A percentile compares a stretch with the other conserved stretches of the same genome.
Conservation (phyloP, 2,329 filamentous ascomycete genomes). For the Berkeleyomyces rouxiae region DNA sequence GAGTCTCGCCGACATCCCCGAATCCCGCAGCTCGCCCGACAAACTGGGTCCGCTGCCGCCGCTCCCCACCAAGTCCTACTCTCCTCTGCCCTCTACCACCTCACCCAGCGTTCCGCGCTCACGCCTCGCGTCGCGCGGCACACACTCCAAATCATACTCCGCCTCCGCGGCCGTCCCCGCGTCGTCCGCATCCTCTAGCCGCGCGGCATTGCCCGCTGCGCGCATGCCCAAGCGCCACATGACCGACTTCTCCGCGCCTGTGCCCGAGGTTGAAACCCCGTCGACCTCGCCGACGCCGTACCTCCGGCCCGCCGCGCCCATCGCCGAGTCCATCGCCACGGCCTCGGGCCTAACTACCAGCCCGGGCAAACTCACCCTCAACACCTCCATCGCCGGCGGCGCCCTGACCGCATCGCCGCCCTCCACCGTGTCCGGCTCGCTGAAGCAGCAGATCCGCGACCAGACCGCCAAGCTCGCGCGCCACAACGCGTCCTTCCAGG, state of each 20-base stretch:
- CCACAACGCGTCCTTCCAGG: slow-evolving; percentile 5
- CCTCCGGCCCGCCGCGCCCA: not conserved
- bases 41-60: slow-evolving; percentile 4
- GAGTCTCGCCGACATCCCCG: slow-evolving; percentile 5
- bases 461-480: slow-evolving; percentile 5
- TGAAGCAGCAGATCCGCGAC: slow-evolving; percentile 3
- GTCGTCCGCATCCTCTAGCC: not conserved
- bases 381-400: not conserved
- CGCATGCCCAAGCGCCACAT: not conserved
- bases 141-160: not conserved
- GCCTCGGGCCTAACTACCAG: not conserved
- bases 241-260: not conserved
- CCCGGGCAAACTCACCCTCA: not conserved
- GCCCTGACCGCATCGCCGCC: not conserved
- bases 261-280: slow-evolving; percentile 3
- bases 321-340: not conserved
- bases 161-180: not conserved
- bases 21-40: not conserved
- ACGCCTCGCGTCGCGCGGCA: not conserved
- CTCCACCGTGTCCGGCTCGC: not conserved
- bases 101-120: not conserved
- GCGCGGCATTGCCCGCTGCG: not conserved
- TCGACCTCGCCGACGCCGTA: not conserved
- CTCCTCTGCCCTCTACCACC: not conserved
- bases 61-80: not conserved